Conservation (phyloP, 768 basidiomycete species). For the Hericium coralloides region DNA sequence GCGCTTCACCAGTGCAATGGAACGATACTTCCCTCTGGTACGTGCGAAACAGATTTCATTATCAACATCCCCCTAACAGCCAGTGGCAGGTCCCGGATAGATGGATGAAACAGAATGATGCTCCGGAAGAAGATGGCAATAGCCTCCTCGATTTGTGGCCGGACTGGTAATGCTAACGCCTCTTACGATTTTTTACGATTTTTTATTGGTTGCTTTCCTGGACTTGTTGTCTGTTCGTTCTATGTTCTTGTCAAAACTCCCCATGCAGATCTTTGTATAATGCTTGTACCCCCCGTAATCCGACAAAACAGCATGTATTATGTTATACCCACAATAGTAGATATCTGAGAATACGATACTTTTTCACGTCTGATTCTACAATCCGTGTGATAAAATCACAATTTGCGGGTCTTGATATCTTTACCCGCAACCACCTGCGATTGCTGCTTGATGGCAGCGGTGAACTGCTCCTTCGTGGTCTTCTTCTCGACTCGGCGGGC, state of each 20-base stretch:
- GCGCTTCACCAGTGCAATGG: conserved; percentile 81
- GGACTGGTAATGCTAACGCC: conserved; percentile 23
- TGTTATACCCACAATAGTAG: conserved; percentile 8
- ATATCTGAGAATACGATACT: conserved; percentile 2
- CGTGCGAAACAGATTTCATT: conserved; percentile 25
- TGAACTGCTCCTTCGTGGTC: conserved; percentile 52
- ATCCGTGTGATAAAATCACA: conserved; percentile 13
- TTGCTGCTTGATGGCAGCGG: conserved; percentile 53
- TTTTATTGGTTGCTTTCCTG: neutral
- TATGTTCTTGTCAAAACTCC: too few species aligned
- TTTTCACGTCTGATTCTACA: neutral
- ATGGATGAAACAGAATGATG: conserved; percentile 83
- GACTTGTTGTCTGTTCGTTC: neutral
- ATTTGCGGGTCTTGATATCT: conserved; percentile 26
- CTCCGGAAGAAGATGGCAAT: conserved; percentile 62
- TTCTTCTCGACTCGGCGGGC: conserved; percentile 61
- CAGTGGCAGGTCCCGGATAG: conserved; percentile 66
- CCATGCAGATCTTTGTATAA: too few species aligned
- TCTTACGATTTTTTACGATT: neutral
- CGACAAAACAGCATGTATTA: conserved; percentile 2
- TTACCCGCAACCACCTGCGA: conserved; percentile 37
- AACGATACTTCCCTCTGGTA: conserved; percentile 77
- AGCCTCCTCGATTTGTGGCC: conserved; percentile 30
- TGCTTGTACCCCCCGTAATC: neutral
- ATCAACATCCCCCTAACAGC: neutral